Evolutionary conservation across 106 monocot genomes (phyloP).

Genomic region (Cymbidium sinense): DNA sequence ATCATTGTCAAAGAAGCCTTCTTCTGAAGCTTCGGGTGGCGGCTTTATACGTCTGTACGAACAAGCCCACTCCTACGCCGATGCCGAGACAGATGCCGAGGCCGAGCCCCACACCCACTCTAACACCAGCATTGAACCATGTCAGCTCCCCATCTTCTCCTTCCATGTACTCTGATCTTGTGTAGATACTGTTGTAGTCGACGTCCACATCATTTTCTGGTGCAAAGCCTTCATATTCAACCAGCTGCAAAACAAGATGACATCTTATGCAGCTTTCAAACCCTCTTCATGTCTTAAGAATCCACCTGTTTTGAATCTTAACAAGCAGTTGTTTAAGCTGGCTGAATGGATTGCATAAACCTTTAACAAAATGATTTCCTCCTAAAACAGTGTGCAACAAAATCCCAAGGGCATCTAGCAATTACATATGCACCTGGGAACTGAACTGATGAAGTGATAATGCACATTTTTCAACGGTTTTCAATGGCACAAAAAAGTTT

Average conservation of each 20-base stretch:
- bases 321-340: too few relatives aligned
- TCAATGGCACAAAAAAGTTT: too few relatives aligned
- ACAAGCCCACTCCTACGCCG: constrained; percentile 39
- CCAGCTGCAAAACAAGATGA: constrained; percentile 7
- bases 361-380: too few relatives aligned
- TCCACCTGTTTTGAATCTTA: too few relatives aligned
- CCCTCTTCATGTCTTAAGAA: too few relatives aligned
- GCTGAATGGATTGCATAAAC: too few relatives aligned
- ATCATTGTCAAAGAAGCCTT: constrained; percentile 14
- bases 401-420: too few relatives aligned
- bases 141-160: constrained; percentile 48
- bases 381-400: too few relatives aligned
- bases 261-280: too few relatives aligned
- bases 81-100: constrained; percentile 41
- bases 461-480: too few relatives aligned
- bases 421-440: too few relatives aligned
- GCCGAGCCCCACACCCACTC: constrained; percentile 44
- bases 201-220: constrained; percentile 14
- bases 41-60: constrained; percentile 25
- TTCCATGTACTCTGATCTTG: constrained; percentile 29
- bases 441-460: too few relatives aligned
- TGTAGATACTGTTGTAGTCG: constrained; percentile 30
- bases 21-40: constrained; percentile 26
- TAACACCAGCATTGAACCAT: constrained; percentile 62
- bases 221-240: constrained; percentile 15